Base-by-base conservation (phyloP, 805 yeast species). In the Saccharomyces kudriavzevii region DNA sequence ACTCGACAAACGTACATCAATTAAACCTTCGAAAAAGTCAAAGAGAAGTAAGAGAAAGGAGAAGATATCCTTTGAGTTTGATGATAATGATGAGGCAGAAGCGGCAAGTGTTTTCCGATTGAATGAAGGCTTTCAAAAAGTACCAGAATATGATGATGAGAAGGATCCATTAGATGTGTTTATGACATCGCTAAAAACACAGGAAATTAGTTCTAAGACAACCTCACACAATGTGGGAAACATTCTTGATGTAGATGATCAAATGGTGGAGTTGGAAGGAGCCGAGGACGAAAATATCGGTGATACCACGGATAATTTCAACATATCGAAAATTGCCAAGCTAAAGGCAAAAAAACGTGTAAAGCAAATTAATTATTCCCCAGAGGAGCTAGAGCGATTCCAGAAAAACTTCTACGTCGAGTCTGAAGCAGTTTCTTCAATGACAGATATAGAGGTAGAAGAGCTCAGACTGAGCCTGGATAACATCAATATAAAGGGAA, bases 401-500 rank as follows among this genome's bases (percentile, higher is more conserved):
- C 65, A 78, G 17, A 87, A 83, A 64, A 58, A 69, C 9, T 85
- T 90, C 60, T 89, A 87, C 63, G 67, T 70, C 1, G 89, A 83
- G 57, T n/a, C 54, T 10, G 76, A 72, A 3, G 85, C 84, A 43
- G 60, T 85, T 4, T 67, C 69, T 8, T 58, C 66, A 0, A 65
- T 86, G 52, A 70, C 82, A 0, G 72, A 70, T 0, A 81, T 77
- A 40, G 90, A 87, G 49, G 82, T 85, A 1, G 76, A 75, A 1
- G 75, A 74, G 5, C 62, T 85, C 5, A 68, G 94, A 48, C 60
- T 76, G 14, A 70, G 70, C 48, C 62, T 82, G 46, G 90, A 83
- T 55, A 84, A 85, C n/a, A 83, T 89, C 30, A 79, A 79, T 49
- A 81, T 88, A 2, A 69, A 79, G 49, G 96, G 96, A 0, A 56